Conservation (phyloP, 192 early-diverging fungal species). For the Podochytrium sp. region DNA sequence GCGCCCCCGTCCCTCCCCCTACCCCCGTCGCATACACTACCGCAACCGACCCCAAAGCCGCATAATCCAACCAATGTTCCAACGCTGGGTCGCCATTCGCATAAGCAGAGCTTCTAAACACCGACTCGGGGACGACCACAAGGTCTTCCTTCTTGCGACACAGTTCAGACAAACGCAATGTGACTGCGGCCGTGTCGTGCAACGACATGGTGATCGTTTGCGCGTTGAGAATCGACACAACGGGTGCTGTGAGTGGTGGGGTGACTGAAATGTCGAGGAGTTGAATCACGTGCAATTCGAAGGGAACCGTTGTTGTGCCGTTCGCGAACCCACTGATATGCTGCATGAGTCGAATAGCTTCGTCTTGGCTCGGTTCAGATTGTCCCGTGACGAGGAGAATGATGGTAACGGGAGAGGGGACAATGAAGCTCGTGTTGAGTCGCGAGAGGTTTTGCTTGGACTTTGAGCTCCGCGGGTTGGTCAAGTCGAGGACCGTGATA, state of each 20-base stretch:
- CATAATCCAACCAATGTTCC: slow-evolving; percentile 15
- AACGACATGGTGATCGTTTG: neutral
- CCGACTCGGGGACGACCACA: neutral
- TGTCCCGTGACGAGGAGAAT: neutral
- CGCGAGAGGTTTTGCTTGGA: too few species aligned
- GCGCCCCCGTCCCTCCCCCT: too few species aligned
- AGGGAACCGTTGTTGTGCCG: neutral
- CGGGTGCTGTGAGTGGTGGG: neutral
- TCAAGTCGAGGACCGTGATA: too few species aligned
- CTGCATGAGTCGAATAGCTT: neutral
- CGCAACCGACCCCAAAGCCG: neutral
- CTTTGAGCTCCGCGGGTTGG: too few species aligned
- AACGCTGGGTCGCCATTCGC: neutral
- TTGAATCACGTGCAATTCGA: neutral
- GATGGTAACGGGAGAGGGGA: neutral
- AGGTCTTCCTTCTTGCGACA: neutral
- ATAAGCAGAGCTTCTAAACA: neutral
- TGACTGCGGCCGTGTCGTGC: neutral
- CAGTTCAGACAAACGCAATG: neutral
- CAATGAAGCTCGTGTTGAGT: too few species aligned
- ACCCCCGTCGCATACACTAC: too few species aligned
- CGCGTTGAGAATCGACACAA: neutral
- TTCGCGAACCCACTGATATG: neutral
- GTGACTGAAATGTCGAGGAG: neutral
- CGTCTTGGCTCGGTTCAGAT: neutral